Percentiles rank a stretch among this genome's conserved stretches.
phyloP scores from a whole-genome alignment of 495 filamentous ascomycete genomes.

The Clavariopsis aquatica region DNA sequence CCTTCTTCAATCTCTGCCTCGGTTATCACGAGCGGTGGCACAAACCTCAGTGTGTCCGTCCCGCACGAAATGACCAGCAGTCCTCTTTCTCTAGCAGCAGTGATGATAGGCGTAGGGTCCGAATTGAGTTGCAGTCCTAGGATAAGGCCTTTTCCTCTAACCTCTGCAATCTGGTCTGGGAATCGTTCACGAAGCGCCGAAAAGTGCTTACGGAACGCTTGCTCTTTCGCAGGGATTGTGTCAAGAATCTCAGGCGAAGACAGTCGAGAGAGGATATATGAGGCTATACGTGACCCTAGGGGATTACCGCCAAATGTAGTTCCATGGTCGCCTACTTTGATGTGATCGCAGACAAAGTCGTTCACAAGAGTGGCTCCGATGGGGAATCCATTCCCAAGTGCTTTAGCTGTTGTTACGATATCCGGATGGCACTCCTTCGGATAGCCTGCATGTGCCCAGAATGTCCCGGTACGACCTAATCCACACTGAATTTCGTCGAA shows the following conservation, averaged over 20 bases:
- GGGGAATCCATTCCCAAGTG: slow-evolving; percentile 92
- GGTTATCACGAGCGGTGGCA: slow-evolving; percentile 60
- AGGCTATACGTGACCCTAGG: slow-evolving; percentile 77
- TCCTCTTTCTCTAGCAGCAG: slow-evolving; percentile 83
- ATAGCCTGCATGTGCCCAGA: slow-evolving; percentile 83
- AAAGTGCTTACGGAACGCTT: slow-evolving; percentile 66
- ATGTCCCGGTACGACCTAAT: slow-evolving; percentile 75
- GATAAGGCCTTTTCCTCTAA: slow-evolving; percentile 81
- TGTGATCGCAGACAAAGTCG: slow-evolving; percentile 72
- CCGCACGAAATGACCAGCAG: slow-evolving; percentile 90
- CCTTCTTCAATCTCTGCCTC: slow-evolving; percentile 75
- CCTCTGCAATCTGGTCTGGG: slow-evolving; percentile 71
- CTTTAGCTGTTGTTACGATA: slow-evolving; percentile 91
- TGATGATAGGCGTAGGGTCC: slow-evolving; percentile 71
- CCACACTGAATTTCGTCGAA: slow-evolving; percentile 98
- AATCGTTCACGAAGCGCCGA: slow-evolving; percentile 62
- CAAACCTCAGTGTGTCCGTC: slow-evolving; percentile 60
- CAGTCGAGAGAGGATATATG: slow-evolving; percentile 77
- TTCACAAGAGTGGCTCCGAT: slow-evolving; percentile 89
- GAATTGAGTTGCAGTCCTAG: slow-evolving; percentile 77
- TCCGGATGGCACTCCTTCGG: slow-evolving; percentile 85
- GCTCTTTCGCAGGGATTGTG: slow-evolving; percentile 63
- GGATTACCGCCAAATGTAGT: slow-evolving; percentile 98
- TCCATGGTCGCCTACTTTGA: slow-evolving; percentile 90
- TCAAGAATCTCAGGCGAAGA: slow-evolving; percentile 64